These are phyloP conservation scores for Mycena floridula DNA, from an alignment of 768 basidiomycete species.

Conservation along the genomic window DNA sequence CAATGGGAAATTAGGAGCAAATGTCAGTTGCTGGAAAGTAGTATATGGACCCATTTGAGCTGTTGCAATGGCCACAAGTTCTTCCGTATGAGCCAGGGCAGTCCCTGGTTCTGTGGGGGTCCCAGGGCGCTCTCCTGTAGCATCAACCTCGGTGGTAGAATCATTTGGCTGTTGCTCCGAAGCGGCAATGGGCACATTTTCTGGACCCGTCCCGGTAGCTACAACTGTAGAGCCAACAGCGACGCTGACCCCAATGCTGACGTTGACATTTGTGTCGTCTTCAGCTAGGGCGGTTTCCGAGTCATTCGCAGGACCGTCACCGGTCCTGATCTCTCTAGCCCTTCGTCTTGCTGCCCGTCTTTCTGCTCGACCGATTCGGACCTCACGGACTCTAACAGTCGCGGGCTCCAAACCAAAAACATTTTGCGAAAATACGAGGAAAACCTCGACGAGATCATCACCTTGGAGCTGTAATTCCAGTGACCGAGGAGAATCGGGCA, in stretches of 20 bases:
- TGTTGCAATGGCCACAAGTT: constrained; percentile 59
- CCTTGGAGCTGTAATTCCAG: constrained; percentile 87
- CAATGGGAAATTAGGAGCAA: constrained; percentile 84
- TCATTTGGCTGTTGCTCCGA: constrained; percentile 23
- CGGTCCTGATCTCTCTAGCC: constrained; percentile 59
- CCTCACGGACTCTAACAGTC: constrained; percentile 90
- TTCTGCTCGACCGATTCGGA: constrained; percentile 85
- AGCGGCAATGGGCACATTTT: constrained; percentile 34
- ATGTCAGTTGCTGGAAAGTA: constrained; percentile 85
- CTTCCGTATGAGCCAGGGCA: constrained; percentile 48
- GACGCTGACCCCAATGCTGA: constrained; percentile 58
- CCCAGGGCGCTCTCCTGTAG: constrained; percentile 10
- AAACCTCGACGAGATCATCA: constrained; percentile 89
- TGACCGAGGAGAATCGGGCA: constrained; percentile 85
- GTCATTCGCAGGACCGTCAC: constrained; percentile 36
- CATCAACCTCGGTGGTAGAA: constrained; percentile 13
- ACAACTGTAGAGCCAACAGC: constrained; percentile 31
- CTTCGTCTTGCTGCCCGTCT: constrained; percentile 78
- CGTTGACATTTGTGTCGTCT: constrained; percentile 51
- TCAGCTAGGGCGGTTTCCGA: constrained; percentile 39
- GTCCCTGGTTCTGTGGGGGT: constrained; percentile 27
- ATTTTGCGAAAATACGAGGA: constrained; percentile 86
- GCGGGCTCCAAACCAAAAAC: constrained; percentile 91
- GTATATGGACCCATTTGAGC: constrained; percentile 80
- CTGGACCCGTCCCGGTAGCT: constrained; percentile 25